Evolutionary conservation across 352 stramenopile species (phyloP), one percentile per base, ranked within the genome.

Genomic region (Pythium dissotocum): DNA sequence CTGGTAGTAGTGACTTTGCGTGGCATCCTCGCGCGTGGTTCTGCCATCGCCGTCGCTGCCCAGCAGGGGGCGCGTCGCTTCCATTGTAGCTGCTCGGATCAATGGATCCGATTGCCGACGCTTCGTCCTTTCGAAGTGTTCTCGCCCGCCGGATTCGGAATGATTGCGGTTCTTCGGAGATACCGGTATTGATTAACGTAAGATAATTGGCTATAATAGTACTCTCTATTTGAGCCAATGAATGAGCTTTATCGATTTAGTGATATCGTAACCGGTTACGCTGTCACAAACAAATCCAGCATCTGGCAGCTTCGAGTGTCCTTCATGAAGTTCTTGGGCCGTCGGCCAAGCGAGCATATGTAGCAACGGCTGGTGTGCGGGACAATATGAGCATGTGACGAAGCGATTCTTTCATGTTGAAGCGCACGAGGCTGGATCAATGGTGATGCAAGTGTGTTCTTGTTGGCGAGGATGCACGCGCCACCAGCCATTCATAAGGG

Each of bases 51-150:
- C 46, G 44, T 89, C 78, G 52, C 72, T 71, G 14, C 61, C 77
- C 32, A 89, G 66, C 38, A 89, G 62, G 44, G 81, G 81, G 0
- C 76, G 78, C 60, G 79, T 79, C 54, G 77, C 79, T 61, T 89
- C 79, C 73, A 87, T 21, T 30, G 35, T n/a, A 42, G 30, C 30
- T 55, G 6, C 26, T 63, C 57, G 59, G 42, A 51, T 28, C 5
- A 46, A 51, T 18, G 35, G n/a, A 35, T 62, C 21, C 56, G 35
- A 32, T 30, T 26, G 21, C 21, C 21, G 21, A 24, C 21, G 32
- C 42, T 33, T 38, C 6, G 56, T n/a, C 16, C 49, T 56, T 56
- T 56, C 28, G 10, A 6, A 51, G 42, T 26, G 42, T 51, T 51
- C 42, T 51, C 42, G 21, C 3, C 13, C 13, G 33, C 38, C 13